Base-by-base conservation (phyloP, 345 rosid genomes). In the Gossypium arboreum region DNA sequence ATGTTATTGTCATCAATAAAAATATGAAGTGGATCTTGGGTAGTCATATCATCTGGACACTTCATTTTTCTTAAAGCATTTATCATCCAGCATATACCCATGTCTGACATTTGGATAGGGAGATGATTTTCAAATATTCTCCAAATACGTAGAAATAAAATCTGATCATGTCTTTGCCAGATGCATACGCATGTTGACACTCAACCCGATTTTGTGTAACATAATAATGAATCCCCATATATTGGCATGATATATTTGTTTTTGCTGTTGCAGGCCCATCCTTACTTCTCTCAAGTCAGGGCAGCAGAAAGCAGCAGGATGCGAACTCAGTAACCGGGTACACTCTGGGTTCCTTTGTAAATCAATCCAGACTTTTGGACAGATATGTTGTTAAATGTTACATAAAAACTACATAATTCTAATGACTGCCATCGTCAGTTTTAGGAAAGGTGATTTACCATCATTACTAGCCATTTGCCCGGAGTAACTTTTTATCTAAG, bases 271-370 rank as follows among this genome's bases (percentile, higher is more conserved):
- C 85, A 95, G 99, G 86, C 76, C 10, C 98, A 93, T 79, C 81
- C 93, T 10, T 95, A 91, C 83, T 93, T 93, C 71, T 86, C 99
- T 16, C 98, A 95, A 84, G 99, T 93, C 61, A 90, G 88, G 77
- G 96, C 98, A 78, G 98, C 99, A 25, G 99, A 95, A 79, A 91
- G 84, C 67, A 90, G 96, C 88, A 87, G 98, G 84, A 86, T 85
- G 87, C 84, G 96, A 76, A 81, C 83, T 60, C 83, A 89, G 83
- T 83, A 82, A 73, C 74, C 55, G 7, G 9, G 10, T 56, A 8
- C 47, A 11, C 29, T 59, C 15, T 55, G 48, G 22, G 52, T 58
- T 44, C 17, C 18, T 73, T 39, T 63, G 73, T 29, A 73, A 72
- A 60, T 59, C 57, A 25, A 27, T 70, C 66, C 59, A 24, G 39